A percentile compares a stretch with the other conserved stretches of the same genome.
These are phyloP conservation scores for Paecilomyces dactylethromorphus DNA, from an alignment of 2,329 filamentous ascomycete species.

Conservation along the genomic window DNA sequence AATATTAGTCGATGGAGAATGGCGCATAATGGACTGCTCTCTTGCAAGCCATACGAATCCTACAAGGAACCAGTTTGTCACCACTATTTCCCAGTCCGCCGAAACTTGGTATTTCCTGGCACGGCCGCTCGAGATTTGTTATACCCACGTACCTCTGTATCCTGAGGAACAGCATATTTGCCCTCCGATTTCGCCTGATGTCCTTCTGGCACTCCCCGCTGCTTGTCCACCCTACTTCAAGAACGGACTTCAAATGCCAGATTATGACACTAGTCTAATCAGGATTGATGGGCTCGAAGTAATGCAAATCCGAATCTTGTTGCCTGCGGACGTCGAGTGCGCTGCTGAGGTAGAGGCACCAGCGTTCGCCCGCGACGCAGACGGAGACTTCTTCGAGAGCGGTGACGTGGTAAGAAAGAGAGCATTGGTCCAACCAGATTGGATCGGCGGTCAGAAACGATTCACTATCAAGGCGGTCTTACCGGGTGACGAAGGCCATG, in stretches of 20 bases:
- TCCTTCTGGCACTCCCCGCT: conserved; percentile 78
- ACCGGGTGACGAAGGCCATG: conserved; percentile 85
- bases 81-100: conserved; percentile 59
- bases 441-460: conserved; percentile 78
- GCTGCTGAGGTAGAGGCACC: conserved; percentile 87
- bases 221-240: conserved; percentile 85
- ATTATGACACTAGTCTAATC: conserved; percentile 83
- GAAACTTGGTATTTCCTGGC: conserved; percentile 94
- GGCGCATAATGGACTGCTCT: conserved; percentile 93
- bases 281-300: conserved; percentile 90
- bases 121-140: conserved; percentile 82
- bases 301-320: conserved; percentile 79
- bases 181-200: conserved; percentile 76
- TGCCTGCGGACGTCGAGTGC: conserved; percentile 84
- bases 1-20: conserved; percentile 86
- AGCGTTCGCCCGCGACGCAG: conserved; percentile 70
- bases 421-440: conserved; percentile 84
- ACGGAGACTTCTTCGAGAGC: conserved; percentile 90
- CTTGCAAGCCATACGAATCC: conserved; percentile 89
- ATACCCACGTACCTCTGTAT: conserved; percentile 86
- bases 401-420: conserved; percentile 80
- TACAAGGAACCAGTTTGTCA: conserved; percentile 69
- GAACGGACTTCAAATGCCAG: conserved; percentile 68
- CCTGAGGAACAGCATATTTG: conserved; percentile 89
- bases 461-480: conserved; percentile 91